Evolutionary conservation across 2,329 filamentous ascomycete species (phyloP).

Genomic region (Capronia americana): DNA sequence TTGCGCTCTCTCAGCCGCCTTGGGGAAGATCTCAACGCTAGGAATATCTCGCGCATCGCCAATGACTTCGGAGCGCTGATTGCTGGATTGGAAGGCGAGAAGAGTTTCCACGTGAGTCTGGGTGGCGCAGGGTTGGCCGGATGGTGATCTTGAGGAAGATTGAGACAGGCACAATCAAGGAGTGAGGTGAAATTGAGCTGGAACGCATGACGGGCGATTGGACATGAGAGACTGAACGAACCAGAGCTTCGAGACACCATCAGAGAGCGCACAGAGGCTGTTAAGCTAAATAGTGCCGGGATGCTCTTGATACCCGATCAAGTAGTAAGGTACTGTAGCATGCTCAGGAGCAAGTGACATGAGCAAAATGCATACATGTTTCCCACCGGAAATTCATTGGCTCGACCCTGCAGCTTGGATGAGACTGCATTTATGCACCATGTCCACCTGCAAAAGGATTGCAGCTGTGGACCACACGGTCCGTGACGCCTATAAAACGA

Average conservation of each 20-base stretch:
- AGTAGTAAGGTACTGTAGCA: not conserved
- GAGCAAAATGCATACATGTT: not conserved
- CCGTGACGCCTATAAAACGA: not conserved
- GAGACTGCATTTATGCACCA: not conserved
- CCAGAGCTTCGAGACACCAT: not conserved
- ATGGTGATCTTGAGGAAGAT: not conserved
- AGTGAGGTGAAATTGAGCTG: not conserved
- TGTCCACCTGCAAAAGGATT: not conserved
- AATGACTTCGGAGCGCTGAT: slow-evolving; percentile 12
- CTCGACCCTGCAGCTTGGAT: not conserved
- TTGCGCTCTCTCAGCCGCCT: slow-evolving; percentile 10
- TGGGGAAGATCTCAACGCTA: slow-evolving; percentile 1
- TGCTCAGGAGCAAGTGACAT: not conserved
- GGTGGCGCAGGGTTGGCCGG: not conserved
- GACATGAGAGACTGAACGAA: not conserved
- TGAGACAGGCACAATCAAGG: not conserved
- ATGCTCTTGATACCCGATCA: not conserved
- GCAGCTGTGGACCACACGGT: not conserved
- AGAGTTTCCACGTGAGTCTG: not conserved
- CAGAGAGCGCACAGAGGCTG: not conserved
- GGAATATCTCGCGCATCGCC: not conserved
- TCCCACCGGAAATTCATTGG: not conserved
- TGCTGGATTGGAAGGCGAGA: slow-evolving; percentile 6
- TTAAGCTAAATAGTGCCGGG: not conserved
- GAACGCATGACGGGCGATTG: not conserved